Evolutionary conservation across 2,329 filamentous ascomycete species (phyloP), one percentile per base, ranked within the genome.

Genomic region (Claviceps paspali): DNA sequence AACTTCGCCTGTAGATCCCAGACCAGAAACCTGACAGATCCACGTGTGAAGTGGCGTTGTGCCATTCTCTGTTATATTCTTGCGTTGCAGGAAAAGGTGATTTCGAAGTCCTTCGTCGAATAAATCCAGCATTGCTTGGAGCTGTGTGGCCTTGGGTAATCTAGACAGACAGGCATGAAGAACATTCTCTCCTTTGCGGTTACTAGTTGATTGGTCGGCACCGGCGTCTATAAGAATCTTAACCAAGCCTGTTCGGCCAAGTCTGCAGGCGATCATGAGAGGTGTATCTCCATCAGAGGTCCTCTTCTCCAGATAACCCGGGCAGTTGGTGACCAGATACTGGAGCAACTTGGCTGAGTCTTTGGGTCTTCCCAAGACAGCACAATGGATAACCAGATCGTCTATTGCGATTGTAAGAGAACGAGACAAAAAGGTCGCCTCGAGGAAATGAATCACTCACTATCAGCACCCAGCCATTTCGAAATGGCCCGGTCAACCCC

Each of bases 201-300:
- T 77, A 18, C 76, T 76, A 24, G 60, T 60, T 1, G 73, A 71
- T 49, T 83, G 77, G 49, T 91, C 74, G 2, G 82, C 81, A 3
- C 80, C 82, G 19, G 70, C 72, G 1, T 67, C 61, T 35, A 88
- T 65, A 26, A 93, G 65, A 0, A 73, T 61, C 47, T 73, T 70
- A 12, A 70, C 68, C 15, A 70, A 67, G 2, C 73, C 60, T 12
- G 65, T 47, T 15, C 69, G 67, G 9, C 70, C 67, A 3, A 72
- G 57, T 2, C 63, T 57, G 43, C 76, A 79, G 2, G 83, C 82
- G 8, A 83, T 52, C 39, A 76, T 67, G 1, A 92, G 63, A 2
- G 84, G 82, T 0, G 82, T 87, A 35, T 68, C 60, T 0, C 73
- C 73, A 6, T 60, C 50, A 1, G 62, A 53, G 1, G 68, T 73